Evolutionary conservation across 208 protist species (phyloP), one percentile per base, ranked within the genome.

Genomic region (Wallacemonas sp.): DNA sequence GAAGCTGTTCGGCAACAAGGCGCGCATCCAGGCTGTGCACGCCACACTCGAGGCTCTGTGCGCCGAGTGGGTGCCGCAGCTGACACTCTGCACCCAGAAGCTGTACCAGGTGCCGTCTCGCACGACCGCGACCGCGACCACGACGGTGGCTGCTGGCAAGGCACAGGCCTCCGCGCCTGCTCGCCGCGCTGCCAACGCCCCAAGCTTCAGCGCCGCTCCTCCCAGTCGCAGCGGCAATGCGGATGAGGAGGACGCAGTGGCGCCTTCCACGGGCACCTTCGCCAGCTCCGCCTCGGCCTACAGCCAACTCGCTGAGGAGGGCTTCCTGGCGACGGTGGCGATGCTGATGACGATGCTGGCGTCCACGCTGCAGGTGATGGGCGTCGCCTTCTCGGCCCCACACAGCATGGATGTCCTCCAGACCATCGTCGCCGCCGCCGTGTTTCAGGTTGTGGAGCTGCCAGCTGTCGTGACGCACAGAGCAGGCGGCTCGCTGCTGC

Each of bases 1-100:
- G 30, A 96, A 91, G 72, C 65, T 94, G 8, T 93, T 94, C 60
- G 90, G 90, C 58, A 94, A 86, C 68, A 90, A 88, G 49, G 39
- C 76, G 17, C 78, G 85, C 41, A 81, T 94, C 36, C 65, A 65
- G 44, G 60, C 76, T 65, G 85, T 95, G 56, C 83, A 90, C 57
- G 69, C 71, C 12, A 81, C 81, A 49, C 73, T 93, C 9, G 65
- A 78, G 12, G 52, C 68, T 2, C 65, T 83, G 32, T 91, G 80
- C 57, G 61, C 78, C 26, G 46, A 72, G 69, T 76, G 73, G 67
- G 70, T 87, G 61, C 80, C 80, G 8, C 56, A 71, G 60, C 61
- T 90, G 30, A 80, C 70, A 16, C 69, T 69, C 17, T 64, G 65
- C 36, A 46, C 60, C 17, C 52, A 81, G 58, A 24, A 30, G 4